These are phyloP conservation scores for Malassezia cuniculi DNA, from an alignment of 1,284 basidiomycete genomes.

Conservation along the genomic window DNA sequence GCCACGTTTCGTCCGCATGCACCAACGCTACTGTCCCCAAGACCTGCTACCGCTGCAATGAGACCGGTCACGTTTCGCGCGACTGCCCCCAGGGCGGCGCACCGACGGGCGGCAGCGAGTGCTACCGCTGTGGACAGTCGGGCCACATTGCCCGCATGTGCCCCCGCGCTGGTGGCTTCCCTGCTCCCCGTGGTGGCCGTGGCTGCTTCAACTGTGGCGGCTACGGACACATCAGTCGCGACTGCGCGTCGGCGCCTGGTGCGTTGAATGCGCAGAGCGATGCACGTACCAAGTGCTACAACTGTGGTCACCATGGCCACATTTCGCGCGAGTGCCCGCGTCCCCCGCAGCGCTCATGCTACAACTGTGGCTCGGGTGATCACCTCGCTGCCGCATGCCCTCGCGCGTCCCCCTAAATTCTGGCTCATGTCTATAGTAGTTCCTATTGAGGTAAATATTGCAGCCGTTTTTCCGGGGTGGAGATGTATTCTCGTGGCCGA, in stretches of 20 bases:
- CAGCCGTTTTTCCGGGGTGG: too few relatives aligned
- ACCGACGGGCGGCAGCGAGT: conserved; percentile 25
- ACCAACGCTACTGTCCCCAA: conserved; percentile 38
- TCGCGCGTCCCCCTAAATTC: too few relatives aligned
- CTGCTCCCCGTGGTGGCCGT: conserved; percentile 13
- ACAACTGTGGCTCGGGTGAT: conserved; percentile 17
- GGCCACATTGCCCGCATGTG: conserved; percentile 40
- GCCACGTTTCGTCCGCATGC: conserved; percentile 36
- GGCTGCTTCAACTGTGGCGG: conserved; percentile 43
- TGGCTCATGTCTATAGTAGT: too few relatives aligned
- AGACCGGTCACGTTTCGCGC: conserved; percentile 37
- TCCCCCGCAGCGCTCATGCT: conserved; percentile 36
- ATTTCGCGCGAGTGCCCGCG: conserved; percentile 36
- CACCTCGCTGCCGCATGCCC: conserved; percentile 13
- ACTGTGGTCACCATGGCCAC: conserved; percentile 38
- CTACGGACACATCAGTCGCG: conserved; percentile 36
- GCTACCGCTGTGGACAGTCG: conserved; percentile 25
- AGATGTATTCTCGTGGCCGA: too few relatives aligned
- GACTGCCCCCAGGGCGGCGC: conserved; percentile 30
- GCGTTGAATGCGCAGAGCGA: conserved; percentile 11
- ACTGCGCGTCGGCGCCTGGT: conserved; percentile 31
- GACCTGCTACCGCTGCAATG: conserved; percentile 40
- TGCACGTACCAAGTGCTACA: conserved; percentile 36
- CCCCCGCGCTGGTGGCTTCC: conserved; percentile 20
- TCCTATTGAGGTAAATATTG: too few relatives aligned